phyloP scores from a whole-genome alignment of 2,329 filamentous ascomycete species.

The Penicillium capsulatum region DNA sequence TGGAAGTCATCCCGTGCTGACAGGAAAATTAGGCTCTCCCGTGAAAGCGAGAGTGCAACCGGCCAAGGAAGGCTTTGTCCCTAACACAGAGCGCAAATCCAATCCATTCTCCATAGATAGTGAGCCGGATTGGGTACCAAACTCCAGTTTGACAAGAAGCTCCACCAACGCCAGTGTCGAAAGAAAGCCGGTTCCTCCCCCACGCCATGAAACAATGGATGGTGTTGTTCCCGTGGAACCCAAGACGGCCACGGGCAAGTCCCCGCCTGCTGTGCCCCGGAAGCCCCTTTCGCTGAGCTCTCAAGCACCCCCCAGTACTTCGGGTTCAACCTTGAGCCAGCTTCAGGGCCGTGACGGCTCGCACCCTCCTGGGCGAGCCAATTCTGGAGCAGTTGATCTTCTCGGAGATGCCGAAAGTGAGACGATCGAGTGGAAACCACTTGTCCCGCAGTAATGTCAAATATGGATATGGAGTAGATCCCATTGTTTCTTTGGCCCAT shows the following conservation, averaged over 20 bases:
- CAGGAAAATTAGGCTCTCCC: slow-evolving; percentile 65
- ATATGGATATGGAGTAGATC: too few species aligned
- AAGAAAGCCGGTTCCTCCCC: slow-evolving; percentile 25
- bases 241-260: background rate
- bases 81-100: slow-evolving; percentile 69
- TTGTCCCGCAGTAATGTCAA: slow-evolving; percentile 22
- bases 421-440: slow-evolving; percentile 31
- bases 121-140: slow-evolving; percentile 76
- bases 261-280: slow-evolving; percentile 54
- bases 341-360: background rate
- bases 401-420: slow-evolving; percentile 23
- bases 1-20: too few species aligned
- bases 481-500: too few species aligned
- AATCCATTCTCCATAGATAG: slow-evolving; percentile 75
- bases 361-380: background rate
- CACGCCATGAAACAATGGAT: slow-evolving; percentile 15
- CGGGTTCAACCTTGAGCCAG: background rate
- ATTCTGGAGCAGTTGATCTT: slow-evolving; percentile 16
- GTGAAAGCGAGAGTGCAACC: slow-evolving; percentile 69
- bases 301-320: slow-evolving; percentile 3
- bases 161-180: slow-evolving; percentile 10
- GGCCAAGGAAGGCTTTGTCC: slow-evolving; percentile 57
- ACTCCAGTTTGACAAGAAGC: slow-evolving; percentile 12
- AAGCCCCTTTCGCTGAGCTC: slow-evolving; percentile 52
- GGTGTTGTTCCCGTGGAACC: background rate